Evolutionary conservation across 257 asterid genomes (phyloP), one percentile per base, ranked within the genome.

Genomic region (Plantago elongata): DNA sequence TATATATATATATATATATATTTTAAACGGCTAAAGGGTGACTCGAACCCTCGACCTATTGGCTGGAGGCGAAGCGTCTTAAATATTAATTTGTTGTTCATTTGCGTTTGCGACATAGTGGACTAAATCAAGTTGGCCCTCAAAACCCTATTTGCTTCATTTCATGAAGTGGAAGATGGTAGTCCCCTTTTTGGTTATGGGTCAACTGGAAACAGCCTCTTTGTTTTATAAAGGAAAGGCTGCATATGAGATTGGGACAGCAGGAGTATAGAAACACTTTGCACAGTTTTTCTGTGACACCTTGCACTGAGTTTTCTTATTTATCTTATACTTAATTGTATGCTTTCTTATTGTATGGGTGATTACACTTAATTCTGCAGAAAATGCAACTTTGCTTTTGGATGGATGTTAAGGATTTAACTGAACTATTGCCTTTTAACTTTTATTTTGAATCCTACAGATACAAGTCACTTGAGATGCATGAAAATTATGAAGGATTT

Each of bases 391-490:
- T 17, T 4, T 13, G 5, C 47, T 47, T 16, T 45, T 34, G 30
- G 63, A 47, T 69, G 42, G 27, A 46, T 22, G 27, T 22, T 22
- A 22, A 22, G 27, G 27, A 1, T 43, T 11, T 37, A 29, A 16
- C 49, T 48, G 49, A 46, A 27, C 13, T 54, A 9, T 18, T 4
- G 34, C 7, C 51, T 48, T 49, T 47, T 57, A 13, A 46, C 47
- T 40, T 43, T 67, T 62, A 70, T 17, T 68, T 52, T 57, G 37
- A 34, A 34, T 22, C 57, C 74, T 68, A 37, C 95, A 93, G 99
- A 81, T 89, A 93, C 63, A 67, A 73, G 61, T 71, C 65, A 67
- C 76, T 73, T 60, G 74, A 79, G 56, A 57, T 48, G 58, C 69
- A 55, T 34, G 90, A 71, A 57, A 70, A 64, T 79, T 42, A 58